Base-by-base conservation (phyloP, 805 yeast genomes). In the Yamadazyma olivae region DNA sequence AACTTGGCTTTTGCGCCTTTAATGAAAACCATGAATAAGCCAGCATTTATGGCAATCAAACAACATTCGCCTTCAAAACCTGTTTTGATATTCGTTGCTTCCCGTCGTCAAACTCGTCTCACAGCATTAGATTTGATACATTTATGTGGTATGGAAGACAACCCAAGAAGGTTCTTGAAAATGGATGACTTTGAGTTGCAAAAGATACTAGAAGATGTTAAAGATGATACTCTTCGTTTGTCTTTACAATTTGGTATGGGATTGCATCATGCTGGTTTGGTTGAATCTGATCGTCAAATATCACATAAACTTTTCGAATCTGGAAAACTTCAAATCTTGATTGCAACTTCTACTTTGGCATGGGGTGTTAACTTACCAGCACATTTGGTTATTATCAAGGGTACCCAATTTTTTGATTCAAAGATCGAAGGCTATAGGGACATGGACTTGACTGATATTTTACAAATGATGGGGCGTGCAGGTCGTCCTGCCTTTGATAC, bases 341-440 rank as follows among this genome's bases (percentile, higher is more conserved):
- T 84, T 25, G 90, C 91, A 1, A 83, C 93, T 0, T 80, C 88
- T n/a, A 84, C 91, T 1, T 69, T 84, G 44, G 91, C 93, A 0
- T 84, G 91, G 91, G 91, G 91, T 58, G 91, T 84, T 31, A 84
- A 83, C 49, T 67, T 84, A 44, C 91, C 91, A 1, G 91, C 93
- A 0, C 83, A 83, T 59, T 63, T 83, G 46, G 93, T 83, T 12
- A 75, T 83, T 29, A 81, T 83, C 46, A 83, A 83, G 56, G 91
- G 91, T 19, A 83, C 93, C 0, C 81, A 77, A 49, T 77, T 74
- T 46, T 77, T 75, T 49, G 82, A 77, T 54, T 66, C 80, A 24
- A 67, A 77, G 54, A 76, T 77, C 31, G 86, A 81, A 53, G 85
- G 74, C 1, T 84, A 83, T 54, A 70, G 76, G 46, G 91, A 83